Conservation (phyloP, 2,329 filamentous ascomycete genomes). For the Aspergillus transmontanensis region DNA sequence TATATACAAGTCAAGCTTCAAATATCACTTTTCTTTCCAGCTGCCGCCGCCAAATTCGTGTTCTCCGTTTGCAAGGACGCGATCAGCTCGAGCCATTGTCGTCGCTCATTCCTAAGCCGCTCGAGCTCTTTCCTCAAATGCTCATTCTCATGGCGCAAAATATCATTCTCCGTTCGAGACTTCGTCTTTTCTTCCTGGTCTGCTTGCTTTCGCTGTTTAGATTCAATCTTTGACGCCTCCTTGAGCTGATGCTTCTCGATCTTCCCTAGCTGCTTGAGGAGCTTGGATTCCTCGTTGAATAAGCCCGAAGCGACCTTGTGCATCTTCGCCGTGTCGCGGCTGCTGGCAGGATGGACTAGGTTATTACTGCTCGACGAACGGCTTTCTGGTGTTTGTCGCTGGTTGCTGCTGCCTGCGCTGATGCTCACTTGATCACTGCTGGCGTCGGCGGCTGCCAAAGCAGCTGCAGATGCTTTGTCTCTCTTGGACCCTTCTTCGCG, state of each 20-base stretch:
- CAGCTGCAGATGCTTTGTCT: constrained; percentile 13
- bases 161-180: constrained; percentile 47
- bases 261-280: constrained; percentile 44
- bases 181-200: constrained; percentile 48
- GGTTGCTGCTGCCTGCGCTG: constrained; percentile 17
- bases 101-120: constrained; percentile 52
- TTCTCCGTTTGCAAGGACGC: constrained; percentile 61
- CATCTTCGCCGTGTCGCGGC: constrained; percentile 25
- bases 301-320: constrained; percentile 35
- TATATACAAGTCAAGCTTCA: background rate
- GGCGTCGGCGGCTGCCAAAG: constrained; percentile 17
- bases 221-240: constrained; percentile 42
- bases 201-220: constrained; percentile 38
- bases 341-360: constrained; percentile 14
- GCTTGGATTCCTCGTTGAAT: constrained; percentile 37
- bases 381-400: constrained; percentile 7
- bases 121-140: constrained; percentile 52
- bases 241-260: constrained; percentile 46
- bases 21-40: constrained; percentile 1
- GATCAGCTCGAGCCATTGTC: constrained; percentile 53
- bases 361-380: constrained; percentile 19
- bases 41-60: constrained; percentile 43
- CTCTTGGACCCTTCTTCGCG: constrained; percentile 11
- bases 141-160: constrained; percentile 51
- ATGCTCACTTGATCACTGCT: constrained; percentile 22